Conservation (phyloP, 192 early-diverging fungal species). For the Backusella tarrabulga region DNA sequence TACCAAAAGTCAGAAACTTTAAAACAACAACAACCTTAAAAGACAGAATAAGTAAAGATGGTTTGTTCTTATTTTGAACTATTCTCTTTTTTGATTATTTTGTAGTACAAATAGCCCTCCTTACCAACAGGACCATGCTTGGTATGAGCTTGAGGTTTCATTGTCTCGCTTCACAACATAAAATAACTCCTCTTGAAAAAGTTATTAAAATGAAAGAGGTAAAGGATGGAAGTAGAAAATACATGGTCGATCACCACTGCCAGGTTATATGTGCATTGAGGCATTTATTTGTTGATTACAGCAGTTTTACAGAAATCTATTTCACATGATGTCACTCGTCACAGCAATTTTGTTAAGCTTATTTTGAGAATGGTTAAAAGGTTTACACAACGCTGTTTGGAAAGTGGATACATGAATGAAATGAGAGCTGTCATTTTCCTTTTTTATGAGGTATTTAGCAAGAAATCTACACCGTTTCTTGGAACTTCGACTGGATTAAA, state of each 20-base stretch:
- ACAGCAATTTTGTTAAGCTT: background rate
- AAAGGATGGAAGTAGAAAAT: background rate
- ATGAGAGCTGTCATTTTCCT: background rate
- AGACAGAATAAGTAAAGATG: background rate
- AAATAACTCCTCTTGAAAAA: background rate
- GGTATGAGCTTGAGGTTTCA: background rate
- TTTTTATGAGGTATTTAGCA: background rate
- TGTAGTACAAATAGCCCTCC: background rate
- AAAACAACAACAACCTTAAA: background rate
- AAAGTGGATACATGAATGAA: background rate
- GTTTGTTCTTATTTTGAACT: background rate
- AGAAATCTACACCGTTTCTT: background rate
- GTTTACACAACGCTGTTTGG: background rate
- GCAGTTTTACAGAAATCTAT: background rate
- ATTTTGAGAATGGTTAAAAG: background rate
- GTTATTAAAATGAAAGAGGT: background rate
- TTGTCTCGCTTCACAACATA: background rate
- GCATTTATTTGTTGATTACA: background rate
- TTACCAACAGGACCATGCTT: background rate
- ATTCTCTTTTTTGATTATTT: background rate
- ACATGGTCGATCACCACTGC: background rate
- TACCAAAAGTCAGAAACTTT: background rate
- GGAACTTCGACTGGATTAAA: background rate
- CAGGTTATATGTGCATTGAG: background rate
- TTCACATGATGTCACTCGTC: background rate